These are phyloP conservation scores for Agrocybe pediades DNA, from an alignment of 768 basidiomycete genomes.

Conservation along the genomic window DNA sequence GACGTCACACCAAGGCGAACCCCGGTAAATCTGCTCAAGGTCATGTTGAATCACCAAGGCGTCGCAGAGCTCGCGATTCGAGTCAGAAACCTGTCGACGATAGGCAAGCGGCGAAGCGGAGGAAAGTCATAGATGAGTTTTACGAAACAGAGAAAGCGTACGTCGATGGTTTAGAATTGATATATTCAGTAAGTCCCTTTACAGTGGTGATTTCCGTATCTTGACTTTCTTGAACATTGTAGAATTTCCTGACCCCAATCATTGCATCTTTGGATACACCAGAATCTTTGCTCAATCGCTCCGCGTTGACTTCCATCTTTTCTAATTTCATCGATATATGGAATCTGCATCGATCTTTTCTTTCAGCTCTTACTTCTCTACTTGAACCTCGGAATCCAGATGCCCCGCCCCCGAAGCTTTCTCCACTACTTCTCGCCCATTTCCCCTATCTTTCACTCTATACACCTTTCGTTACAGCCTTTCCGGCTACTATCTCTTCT, in stretches of 20 bases:
- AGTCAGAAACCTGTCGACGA: conserved; percentile 46
- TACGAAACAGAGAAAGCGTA: conserved; percentile 82
- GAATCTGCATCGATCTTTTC: conserved; percentile 83
- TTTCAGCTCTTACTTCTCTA: conserved; percentile 55
- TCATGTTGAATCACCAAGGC: conserved; percentile 39
- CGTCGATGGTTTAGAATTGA: conserved; percentile 78
- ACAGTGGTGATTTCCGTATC: neutral
- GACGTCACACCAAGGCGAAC: conserved; percentile 9
- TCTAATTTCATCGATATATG: conserved; percentile 91
- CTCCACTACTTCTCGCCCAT: conserved; percentile 65
- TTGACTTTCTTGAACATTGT: conserved; percentile 1
- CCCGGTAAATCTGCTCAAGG: conserved; percentile 25
- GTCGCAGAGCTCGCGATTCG: conserved; percentile 37
- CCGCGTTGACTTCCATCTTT: conserved; percentile 73
- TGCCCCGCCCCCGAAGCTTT: conserved; percentile 29
- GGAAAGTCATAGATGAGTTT: conserved; percentile 78
- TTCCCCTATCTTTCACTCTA: conserved; percentile 90
- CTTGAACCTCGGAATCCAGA: conserved; percentile 21
- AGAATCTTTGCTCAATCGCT: conserved; percentile 67
- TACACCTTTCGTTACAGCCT: conserved; percentile 81
- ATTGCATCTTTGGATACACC: conserved; percentile 71
- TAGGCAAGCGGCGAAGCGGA: conserved; percentile 53
- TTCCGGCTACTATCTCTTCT: conserved; percentile 63
- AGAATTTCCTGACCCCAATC: conserved; percentile 86
- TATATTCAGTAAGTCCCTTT: conserved; percentile 65